These are phyloP conservation scores for Galerina marginata DNA, from an alignment of 768 basidiomycete species.

Conservation along the genomic window DNA sequence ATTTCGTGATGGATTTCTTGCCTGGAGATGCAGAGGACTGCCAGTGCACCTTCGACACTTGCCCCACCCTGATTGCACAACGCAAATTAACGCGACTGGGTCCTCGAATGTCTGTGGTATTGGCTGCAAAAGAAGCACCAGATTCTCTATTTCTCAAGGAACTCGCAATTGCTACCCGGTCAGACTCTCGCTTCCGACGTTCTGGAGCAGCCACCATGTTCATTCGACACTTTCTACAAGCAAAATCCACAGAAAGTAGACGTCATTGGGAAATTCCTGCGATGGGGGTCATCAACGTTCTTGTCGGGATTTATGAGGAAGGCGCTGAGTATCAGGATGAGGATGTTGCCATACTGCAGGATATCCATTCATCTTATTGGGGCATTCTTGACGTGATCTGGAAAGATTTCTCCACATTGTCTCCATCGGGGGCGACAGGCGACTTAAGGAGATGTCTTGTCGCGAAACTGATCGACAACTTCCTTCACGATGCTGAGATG, in stretches of 20 bases:
- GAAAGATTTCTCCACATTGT: neutral
- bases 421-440: neutral
- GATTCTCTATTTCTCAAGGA: neutral
- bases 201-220: neutral
- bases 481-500: neutral
- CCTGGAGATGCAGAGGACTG: too few relatives aligned
- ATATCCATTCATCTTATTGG: neutral
- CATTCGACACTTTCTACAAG: conserved; percentile 2
- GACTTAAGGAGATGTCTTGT: neutral
- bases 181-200: neutral
- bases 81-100: neutral
- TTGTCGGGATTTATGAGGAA: neutral
- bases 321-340: neutral
- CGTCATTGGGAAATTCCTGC: neutral
- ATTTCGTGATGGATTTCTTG: too few relatives aligned
- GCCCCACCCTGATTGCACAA: neutral
- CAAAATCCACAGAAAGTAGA: neutral
- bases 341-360: neutral
- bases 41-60: neutral
- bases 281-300: neutral
- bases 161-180: neutral
- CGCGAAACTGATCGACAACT: neutral
- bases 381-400: neutral
- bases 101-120: neutral
- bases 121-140: neutral